Conservation (phyloP, 1,139 yeast genomes). For the Hemisphaericaspora lyxosophila region DNA sequence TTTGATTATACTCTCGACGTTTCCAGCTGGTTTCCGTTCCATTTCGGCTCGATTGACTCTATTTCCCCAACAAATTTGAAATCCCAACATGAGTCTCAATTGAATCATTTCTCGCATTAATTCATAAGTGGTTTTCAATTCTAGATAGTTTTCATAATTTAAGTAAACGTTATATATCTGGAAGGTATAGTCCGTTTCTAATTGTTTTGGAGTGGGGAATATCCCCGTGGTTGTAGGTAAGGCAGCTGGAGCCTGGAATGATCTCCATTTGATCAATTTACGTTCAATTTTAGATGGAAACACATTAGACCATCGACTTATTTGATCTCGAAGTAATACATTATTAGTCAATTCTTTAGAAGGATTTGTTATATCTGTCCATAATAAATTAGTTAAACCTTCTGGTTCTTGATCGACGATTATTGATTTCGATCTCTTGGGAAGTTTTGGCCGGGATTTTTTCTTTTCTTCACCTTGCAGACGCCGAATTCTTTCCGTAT, state of each 20-base stretch:
- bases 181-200: conserved; percentile 60
- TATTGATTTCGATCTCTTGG: conserved; percentile 9
- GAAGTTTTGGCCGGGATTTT: neutral
- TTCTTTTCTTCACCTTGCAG: conserved; percentile 3
- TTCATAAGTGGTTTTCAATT: conserved; percentile 55
- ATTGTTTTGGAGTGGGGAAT: conserved; percentile 70
- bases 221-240: conserved; percentile 77
- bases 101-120: conserved; percentile 87
- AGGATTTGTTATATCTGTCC: conserved; percentile 72
- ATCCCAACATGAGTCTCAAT: conserved; percentile 78
- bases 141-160: conserved; percentile 52
- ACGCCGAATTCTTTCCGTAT: neutral
- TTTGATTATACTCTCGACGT: conserved; percentile 42
- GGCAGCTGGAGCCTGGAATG: conserved; percentile 90
- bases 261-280: conserved; percentile 83
- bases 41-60: conserved; percentile 65
- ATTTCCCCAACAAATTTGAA: conserved; percentile 81
- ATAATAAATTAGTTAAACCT: conserved; percentile 35
- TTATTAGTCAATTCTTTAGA: conserved; percentile 57
- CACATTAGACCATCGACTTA: conserved; percentile 80
- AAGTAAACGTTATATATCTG: conserved; percentile 65
- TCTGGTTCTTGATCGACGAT: conserved; percentile 10
- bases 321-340: conserved; percentile 36
- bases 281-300: conserved; percentile 70
- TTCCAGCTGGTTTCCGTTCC: conserved; percentile 60